Conservation (phyloP, 2,329 filamentous ascomycete species). For the Catunica adiposa region DNA sequence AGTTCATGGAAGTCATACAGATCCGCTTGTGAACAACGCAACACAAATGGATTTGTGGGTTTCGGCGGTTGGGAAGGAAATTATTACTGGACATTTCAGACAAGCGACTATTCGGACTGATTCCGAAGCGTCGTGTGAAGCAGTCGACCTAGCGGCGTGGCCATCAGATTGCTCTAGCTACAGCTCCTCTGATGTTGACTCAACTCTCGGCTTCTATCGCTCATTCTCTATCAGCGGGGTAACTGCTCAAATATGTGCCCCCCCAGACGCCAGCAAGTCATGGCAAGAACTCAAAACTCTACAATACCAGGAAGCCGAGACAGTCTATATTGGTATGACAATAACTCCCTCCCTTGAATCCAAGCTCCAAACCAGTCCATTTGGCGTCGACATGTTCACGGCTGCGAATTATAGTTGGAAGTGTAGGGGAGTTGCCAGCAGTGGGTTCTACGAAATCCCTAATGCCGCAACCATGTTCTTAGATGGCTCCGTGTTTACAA, state of each 20-base stretch:
- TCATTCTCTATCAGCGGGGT: conserved; percentile 1
- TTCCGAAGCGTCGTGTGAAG: not conserved
- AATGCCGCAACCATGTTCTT: conserved; percentile 4
- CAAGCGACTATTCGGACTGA: conserved; percentile 12
- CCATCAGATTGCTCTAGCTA: conserved; percentile 7
- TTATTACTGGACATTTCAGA: conserved; percentile 8
- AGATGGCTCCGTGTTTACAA: conserved; percentile 3
- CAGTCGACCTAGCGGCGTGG: conserved; percentile 2
- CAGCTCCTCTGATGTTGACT: conserved; percentile 6
- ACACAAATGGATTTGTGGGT: conserved; percentile 10
- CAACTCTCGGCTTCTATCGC: conserved; percentile 3
- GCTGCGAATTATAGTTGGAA: conserved; percentile 8
- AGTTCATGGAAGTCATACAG: conserved; percentile 3
- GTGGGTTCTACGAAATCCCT: conserved; percentile 12
- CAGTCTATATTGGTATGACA: conserved; percentile 6
- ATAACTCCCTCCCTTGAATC: not conserved
- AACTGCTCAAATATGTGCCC: conserved; percentile 8
- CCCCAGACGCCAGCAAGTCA: conserved; percentile 1
- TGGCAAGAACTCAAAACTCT: conserved; percentile 7
- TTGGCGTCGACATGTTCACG: conserved; percentile 5
- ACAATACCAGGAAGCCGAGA: conserved; percentile 3
- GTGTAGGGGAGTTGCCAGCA: conserved; percentile 4
- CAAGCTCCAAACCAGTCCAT: not conserved
- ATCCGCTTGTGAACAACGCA: conserved; percentile 9
- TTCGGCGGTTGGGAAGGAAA: conserved; percentile 5